Evolutionary conservation across 106 monocot species (phyloP), one percentile per base, ranked within the genome.

Genomic region (Agapanthus africanus): DNA sequence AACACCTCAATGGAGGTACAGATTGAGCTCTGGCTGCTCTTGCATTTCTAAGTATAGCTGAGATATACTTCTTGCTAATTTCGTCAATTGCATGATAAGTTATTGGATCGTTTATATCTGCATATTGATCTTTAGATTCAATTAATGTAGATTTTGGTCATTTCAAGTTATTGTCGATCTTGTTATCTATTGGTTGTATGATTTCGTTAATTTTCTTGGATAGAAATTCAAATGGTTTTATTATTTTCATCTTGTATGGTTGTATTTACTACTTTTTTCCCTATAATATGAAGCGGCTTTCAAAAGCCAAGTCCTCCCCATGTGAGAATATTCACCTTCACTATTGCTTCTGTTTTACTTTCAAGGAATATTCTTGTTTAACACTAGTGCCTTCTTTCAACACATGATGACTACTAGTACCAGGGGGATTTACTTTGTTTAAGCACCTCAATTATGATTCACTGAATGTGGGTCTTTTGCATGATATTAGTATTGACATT

Each of bases 241-340:
- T 28, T 56, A 44, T 11, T 26, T 26, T 26, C 25, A 5, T 9
- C 22, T 25, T 13, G 28, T 26, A 1, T 5, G 1, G 56, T 6
- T 26, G 57, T 22, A 25, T 59, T 28, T 8, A 4, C 10, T 2
- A 44, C 10, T 9, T 1, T 44, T 44, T 25, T 54, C 52, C 10
- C 21, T 35, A 8, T 16, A 61, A 11, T 19, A 63, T n/a, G n/a
- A 8, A 64, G 38, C n/a, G 16, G 37, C 64, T 39, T 38, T 13
- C 7, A 64, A 10, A 23, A 18, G 19, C 22, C 11, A 11, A 57
- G 56, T 57, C 30, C 13, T 2, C 4, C 4, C 37, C 64, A 64
- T 64, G 64, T 64, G 64, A 64, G 23, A 64, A 64, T 64, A 47
- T 64, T 64, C 64, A 64, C 33, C 31, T 32, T 36, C 37, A 38